These are phyloP conservation scores for Moesziomyces sp. DNA, from an alignment of 1,284 basidiomycete species.

Conservation along the genomic window DNA sequence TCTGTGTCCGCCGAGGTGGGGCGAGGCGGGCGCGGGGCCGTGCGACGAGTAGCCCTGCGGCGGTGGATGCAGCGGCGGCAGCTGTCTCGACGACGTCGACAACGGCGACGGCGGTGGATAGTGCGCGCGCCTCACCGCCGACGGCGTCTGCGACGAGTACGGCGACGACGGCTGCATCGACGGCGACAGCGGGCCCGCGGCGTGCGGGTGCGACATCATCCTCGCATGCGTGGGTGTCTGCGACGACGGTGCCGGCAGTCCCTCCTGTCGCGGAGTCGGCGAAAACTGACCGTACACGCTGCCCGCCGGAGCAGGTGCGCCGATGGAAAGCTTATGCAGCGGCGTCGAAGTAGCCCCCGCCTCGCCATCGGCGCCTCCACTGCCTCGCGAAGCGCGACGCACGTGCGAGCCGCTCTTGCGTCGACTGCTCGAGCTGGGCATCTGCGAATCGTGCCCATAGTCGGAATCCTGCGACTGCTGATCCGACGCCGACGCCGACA, in stretches of 20 bases:
- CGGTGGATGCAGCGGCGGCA: slow-evolving; percentile 26
- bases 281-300: slow-evolving; percentile 45
- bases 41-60: slow-evolving; percentile 17
- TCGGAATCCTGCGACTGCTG: slow-evolving; percentile 50
- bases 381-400: slow-evolving; percentile 11
- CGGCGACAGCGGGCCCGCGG: slow-evolving; percentile 14
- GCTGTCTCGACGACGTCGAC: slow-evolving; percentile 15
- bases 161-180: slow-evolving; percentile 38
- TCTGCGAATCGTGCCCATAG: slow-evolving; percentile 23
- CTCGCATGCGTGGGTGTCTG: slow-evolving; percentile 35
- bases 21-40: slow-evolving; percentile 17
- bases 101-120: slow-evolving; percentile 43
- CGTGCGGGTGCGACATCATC: slow-evolving; percentile 41
- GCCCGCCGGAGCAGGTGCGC: slow-evolving; percentile 39
- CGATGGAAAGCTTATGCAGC: slow-evolving; percentile 51
- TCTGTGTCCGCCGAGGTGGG: slow-evolving; percentile 11
- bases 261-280: slow-evolving; percentile 13
- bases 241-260: slow-evolving; percentile 5
- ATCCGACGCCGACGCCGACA: slow-evolving; percentile 46
- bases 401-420: slow-evolving; percentile 32
- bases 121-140: slow-evolving; percentile 21
- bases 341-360: slow-evolving; percentile 33
- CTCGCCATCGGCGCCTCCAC: slow-evolving; percentile 5
- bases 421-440: slow-evolving; percentile 8
- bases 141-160: slow-evolving; percentile 33